Percentiles rank a stretch among this genome's conserved stretches.
phyloP scores from a whole-genome alignment of 2,329 filamentous ascomycete genomes.

The Ramularia endophylla region DNA sequence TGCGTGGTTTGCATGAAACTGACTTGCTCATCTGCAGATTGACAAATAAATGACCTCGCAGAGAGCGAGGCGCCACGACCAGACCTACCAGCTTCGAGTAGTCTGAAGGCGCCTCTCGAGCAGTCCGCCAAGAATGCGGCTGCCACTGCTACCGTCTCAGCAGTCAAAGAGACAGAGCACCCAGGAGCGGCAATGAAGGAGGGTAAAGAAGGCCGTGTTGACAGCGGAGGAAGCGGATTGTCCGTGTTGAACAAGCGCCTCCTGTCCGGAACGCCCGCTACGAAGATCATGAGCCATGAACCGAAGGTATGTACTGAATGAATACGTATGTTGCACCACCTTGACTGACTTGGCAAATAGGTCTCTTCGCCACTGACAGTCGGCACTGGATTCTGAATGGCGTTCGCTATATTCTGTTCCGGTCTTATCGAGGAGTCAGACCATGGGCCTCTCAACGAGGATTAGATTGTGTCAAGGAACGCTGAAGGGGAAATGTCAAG shows the following conservation, averaged over 20 bases:
- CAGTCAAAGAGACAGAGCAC: constrained; percentile 17
- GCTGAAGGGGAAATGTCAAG: no score
- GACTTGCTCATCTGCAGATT: constrained; percentile 52
- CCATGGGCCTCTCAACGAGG: no score
- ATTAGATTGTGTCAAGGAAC: no score
- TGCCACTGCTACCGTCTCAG: constrained; percentile 26
- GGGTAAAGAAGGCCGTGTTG: background rate
- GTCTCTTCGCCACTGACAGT: constrained; percentile 24
- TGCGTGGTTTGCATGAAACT: background rate
- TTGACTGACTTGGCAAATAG: constrained; percentile 14
- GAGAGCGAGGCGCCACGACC: constrained; percentile 75
- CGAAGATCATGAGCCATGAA: constrained; percentile 19
- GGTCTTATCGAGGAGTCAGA: no score
- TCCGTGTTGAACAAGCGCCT: constrained; percentile 17
- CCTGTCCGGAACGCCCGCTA: constrained; percentile 13
- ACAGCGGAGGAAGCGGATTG: constrained; percentile 1
- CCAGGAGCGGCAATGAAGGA: constrained; percentile 5
- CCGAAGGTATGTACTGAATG: constrained; percentile 19
- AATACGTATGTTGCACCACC: background rate
- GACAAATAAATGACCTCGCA: constrained; percentile 64
- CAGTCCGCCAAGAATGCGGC: constrained; percentile 27
- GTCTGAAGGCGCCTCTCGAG: constrained; percentile 51
- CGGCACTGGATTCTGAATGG: constrained; percentile 15
- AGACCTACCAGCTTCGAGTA: constrained; percentile 43
- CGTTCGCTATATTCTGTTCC: no score